Percentiles rank a stretch among this genome's conserved stretches.
Evolutionary conservation across 75 land plant genomes (phyloP).

Genomic region (Sequoiadendron giganteum): DNA sequence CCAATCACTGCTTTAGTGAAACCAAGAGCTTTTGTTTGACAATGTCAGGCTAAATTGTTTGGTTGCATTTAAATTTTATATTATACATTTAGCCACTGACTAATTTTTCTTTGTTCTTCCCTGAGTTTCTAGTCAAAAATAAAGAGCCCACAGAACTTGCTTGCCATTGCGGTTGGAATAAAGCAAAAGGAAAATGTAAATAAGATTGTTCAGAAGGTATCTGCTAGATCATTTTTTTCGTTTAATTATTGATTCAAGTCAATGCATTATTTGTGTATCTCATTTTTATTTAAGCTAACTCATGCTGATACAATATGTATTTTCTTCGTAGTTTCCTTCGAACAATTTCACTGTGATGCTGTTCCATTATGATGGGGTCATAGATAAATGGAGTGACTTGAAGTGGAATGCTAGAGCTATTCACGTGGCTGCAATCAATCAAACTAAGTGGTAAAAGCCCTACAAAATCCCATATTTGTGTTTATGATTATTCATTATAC

Average conservation of each 20-base stretch:
- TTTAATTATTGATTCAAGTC: not conserved
- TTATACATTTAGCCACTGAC: not conserved
- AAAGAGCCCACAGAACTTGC: constrained; percentile 39
- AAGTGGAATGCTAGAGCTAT: constrained; percentile 59
- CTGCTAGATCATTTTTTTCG: not conserved
- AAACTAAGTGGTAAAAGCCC: constrained; percentile 6
- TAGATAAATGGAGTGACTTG: constrained; percentile 71
- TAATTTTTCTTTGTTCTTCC: not conserved
- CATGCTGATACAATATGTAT: not conserved
- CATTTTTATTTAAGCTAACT: too few relatives aligned
- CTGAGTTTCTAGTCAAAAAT: not conserved
- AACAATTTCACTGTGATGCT: constrained; percentile 74
- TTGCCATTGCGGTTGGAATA: constrained; percentile 89
- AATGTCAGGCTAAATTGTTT: not conserved
- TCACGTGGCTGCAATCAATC: constrained; percentile 56
- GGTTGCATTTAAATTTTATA: not conserved
- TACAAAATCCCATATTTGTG: not conserved
- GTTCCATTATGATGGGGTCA: constrained; percentile 87
- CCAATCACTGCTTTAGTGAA: not conserved
- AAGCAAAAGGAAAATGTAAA: constrained; percentile 78
- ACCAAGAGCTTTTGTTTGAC: not conserved
- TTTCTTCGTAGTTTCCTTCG: constrained; percentile 51
- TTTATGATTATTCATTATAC: not conserved
- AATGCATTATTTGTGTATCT: not conserved
- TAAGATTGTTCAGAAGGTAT: constrained; percentile 45